Conservation (phyloP, 2,329 filamentous ascomycete species). For the Conoideocrella luteorostrata region DNA sequence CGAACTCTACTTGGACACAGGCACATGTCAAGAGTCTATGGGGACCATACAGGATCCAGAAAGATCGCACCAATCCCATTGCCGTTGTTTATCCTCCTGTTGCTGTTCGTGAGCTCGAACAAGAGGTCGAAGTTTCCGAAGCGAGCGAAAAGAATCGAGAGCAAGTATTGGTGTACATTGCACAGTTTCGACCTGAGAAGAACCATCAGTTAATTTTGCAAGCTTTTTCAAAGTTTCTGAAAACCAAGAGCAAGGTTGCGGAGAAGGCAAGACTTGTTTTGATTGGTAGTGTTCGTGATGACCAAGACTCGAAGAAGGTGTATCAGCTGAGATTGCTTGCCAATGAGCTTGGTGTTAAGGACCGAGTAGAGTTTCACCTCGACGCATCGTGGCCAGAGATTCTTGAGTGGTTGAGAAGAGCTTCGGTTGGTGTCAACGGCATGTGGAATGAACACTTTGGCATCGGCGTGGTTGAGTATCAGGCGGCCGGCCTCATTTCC, state of each 20-base stretch:
- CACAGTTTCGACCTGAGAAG: constrained; percentile 96
- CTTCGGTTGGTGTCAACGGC: constrained; percentile 85
- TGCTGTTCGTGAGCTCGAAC: constrained; percentile 76
- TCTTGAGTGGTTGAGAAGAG: constrained; percentile 67
- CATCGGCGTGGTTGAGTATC: constrained; percentile 96
- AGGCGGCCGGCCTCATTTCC: constrained; percentile 85
- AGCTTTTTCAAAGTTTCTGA: constrained; percentile 73
- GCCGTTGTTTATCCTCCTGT: constrained; percentile 86
- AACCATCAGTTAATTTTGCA: constrained; percentile 84
- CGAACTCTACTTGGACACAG: constrained; percentile 93
- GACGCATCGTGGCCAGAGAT: constrained; percentile 88
- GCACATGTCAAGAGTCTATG: constrained; percentile 75
- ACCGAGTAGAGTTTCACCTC: constrained; percentile 78
- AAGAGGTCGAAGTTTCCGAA: constrained; percentile 63
- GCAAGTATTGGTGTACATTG: constrained; percentile 80
- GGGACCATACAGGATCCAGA: constrained; percentile 50
- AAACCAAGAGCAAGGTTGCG: constrained; percentile 42
- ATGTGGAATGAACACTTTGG: constrained; percentile 99
- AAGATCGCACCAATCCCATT: constrained; percentile 47
- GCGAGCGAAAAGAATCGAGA: constrained; percentile 64
- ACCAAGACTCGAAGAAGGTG: constrained; percentile 71
- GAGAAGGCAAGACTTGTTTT: constrained; percentile 65
- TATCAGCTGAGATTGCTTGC: constrained; percentile 82
- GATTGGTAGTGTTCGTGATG: constrained; percentile 86
- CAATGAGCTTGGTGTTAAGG: constrained; percentile 79